A percentile compares a stretch with the other conserved stretches of the same genome.
Conservation (phyloP, 805 yeast genomes). For the Yarrowia divulgata region DNA sequence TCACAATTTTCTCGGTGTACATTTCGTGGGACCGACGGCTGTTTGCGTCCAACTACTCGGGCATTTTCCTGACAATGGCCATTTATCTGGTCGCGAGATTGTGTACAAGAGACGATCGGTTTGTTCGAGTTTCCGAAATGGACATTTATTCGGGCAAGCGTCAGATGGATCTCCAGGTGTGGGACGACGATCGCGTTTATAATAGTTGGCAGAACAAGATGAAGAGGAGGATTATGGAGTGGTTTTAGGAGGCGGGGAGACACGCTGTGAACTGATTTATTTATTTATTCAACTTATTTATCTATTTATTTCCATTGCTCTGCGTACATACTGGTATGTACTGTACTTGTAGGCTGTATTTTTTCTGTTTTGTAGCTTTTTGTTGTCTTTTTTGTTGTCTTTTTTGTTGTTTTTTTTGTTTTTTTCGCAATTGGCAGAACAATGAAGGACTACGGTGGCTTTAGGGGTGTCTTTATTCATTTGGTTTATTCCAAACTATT, state of each 20-base stretch:
- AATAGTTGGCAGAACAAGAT: constrained; percentile 32
- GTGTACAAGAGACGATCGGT: constrained; percentile 57
- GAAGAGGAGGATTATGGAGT: constrained; percentile 27
- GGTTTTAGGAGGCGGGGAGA: not conserved
- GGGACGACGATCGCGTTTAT: constrained; percentile 72
- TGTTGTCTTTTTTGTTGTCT: too few relatives aligned
- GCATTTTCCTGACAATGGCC: constrained; percentile 60
- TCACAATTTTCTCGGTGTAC: constrained; percentile 71
- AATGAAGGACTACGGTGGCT: too few relatives aligned
- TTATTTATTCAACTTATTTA: constrained; percentile 2
- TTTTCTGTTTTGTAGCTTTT: too few relatives aligned
- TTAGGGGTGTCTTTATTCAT: too few relatives aligned
- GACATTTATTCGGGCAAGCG: constrained; percentile 86
- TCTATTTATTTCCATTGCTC: too few relatives aligned
- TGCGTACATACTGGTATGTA: too few relatives aligned
- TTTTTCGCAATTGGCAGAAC: too few relatives aligned
- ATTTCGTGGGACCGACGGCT: constrained; percentile 66
- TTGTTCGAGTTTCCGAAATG: constrained; percentile 72
- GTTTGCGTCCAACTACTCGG: constrained; percentile 71
- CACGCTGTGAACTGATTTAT: not conserved
- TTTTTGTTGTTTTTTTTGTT: too few relatives aligned
- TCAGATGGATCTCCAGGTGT: constrained; percentile 78
- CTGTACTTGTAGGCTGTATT: too few relatives aligned
- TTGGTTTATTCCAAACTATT: too few relatives aligned
- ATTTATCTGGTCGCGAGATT: constrained; percentile 64